Conservation (phyloP, 2,329 filamentous ascomycete genomes). For the Pestalotiopsis sp. region DNA sequence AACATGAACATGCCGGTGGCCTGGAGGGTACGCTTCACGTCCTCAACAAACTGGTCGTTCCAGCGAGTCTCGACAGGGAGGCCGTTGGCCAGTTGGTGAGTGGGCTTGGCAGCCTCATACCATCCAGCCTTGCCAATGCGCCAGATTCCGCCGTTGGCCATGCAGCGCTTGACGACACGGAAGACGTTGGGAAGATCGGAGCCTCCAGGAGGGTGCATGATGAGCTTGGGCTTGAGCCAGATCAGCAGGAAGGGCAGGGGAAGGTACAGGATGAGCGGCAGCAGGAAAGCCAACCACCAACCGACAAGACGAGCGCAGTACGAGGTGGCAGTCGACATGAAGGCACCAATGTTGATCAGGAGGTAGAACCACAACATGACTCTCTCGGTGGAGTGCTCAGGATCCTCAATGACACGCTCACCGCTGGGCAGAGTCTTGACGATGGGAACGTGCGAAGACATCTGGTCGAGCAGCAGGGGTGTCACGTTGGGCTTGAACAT, state of each 20-base stretch:
- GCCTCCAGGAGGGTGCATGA: constrained; percentile 47
- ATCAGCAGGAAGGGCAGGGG: constrained; percentile 43
- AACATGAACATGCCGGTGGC: constrained; percentile 63
- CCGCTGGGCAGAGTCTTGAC: constrained; percentile 55
- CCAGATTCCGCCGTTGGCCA: constrained; percentile 36
- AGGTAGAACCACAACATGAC: constrained; percentile 69
- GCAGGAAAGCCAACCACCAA: constrained; percentile 51
- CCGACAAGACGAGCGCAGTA: constrained; percentile 55
- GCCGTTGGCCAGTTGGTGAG: constrained; percentile 46
- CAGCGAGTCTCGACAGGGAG: constrained; percentile 44
- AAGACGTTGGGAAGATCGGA: constrained; percentile 47
- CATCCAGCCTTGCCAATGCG: constrained; percentile 48
- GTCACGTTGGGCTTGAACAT: constrained; percentile 76
- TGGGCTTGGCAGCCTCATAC: constrained; percentile 64
- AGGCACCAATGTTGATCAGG: constrained; percentile 56
- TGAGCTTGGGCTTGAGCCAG: constrained; percentile 43
- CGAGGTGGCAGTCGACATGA: constrained; percentile 52
- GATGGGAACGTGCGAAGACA: constrained; percentile 55
- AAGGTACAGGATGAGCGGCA: constrained; percentile 45
- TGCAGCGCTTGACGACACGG: constrained; percentile 39
- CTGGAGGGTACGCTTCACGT: constrained; percentile 62
- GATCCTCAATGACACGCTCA: constrained; percentile 70
- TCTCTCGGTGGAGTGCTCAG: constrained; percentile 63
- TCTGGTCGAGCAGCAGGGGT: constrained; percentile 69
- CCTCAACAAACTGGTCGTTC: constrained; percentile 70